A percentile compares a stretch with the other conserved stretches of the same genome.
phyloP scores from a whole-genome alignment of 148 eudicot genomes.

The Rhododendron molle region DNA sequence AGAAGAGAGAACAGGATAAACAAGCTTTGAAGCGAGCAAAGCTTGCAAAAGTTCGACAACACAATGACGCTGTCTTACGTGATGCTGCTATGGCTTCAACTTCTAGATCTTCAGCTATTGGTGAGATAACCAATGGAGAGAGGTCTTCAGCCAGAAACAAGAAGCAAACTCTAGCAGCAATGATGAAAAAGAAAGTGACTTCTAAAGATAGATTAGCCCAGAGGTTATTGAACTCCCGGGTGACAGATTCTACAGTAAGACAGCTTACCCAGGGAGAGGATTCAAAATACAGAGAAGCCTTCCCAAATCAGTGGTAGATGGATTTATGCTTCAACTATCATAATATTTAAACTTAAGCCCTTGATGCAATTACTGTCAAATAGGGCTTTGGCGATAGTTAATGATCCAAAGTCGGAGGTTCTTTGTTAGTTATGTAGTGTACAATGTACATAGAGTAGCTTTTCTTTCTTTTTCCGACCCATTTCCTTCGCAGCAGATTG shows the following conservation, averaged over 20 bases:
- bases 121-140: slow-evolving; percentile 28
- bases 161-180: slow-evolving; percentile 73
- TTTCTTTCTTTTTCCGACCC: neutral
- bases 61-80: slow-evolving; percentile 65
- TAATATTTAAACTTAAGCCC: neutral
- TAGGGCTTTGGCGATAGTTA: slow-evolving; percentile 12
- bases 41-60: slow-evolving; percentile 67
- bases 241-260: slow-evolving; percentile 49
- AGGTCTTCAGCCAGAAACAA: slow-evolving; percentile 33
- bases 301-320: slow-evolving; percentile 72
- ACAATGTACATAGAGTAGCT: neutral
- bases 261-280: slow-evolving; percentile 60
- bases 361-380: neutral
- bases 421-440: slow-evolving; percentile 6
- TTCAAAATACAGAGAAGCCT: slow-evolving; percentile 60
- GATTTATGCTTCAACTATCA: neutral
- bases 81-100: slow-evolving; percentile 84
- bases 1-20: slow-evolving; percentile 50
- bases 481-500: neutral
- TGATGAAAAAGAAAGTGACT: slow-evolving; percentile 83
- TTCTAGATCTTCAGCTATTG: slow-evolving; percentile 45
- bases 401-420: neutral
- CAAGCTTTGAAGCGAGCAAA: slow-evolving; percentile 68
- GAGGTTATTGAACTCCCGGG: slow-evolving; percentile 54
- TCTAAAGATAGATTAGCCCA: slow-evolving; percentile 70